These are phyloP conservation scores for Mortierella antarctica DNA, from an alignment of 192 early-diverging fungal species.

Conservation along the genomic window DNA sequence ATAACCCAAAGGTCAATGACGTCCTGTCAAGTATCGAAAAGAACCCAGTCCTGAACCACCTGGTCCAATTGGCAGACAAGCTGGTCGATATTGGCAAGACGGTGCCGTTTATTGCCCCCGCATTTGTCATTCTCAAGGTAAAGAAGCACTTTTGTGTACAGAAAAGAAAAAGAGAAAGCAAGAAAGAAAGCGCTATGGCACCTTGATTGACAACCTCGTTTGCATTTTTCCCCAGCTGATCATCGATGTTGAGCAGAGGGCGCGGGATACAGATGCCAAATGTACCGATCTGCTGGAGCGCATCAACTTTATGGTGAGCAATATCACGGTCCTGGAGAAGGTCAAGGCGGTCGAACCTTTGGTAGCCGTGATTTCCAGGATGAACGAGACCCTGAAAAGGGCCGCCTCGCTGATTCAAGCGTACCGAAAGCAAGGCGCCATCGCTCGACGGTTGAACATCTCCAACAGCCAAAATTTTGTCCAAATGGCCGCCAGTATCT, in stretches of 20 bases:
- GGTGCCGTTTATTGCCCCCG: conserved; percentile 63
- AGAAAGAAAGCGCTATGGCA: not conserved
- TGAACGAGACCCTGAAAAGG: conserved; percentile 56
- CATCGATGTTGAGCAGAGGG: conserved; percentile 61
- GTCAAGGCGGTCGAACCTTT: conserved; percentile 48
- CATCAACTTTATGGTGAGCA: conserved; percentile 66
- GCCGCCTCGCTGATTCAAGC: conserved; percentile 57
- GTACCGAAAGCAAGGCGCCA: conserved; percentile 61
- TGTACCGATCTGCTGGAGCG: conserved; percentile 65
- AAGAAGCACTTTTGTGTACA: not conserved
- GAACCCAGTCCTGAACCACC: conserved; percentile 37
- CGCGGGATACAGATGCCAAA: conserved; percentile 60
- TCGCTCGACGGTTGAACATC: conserved; percentile 61
- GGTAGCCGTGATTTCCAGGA: conserved; percentile 50
- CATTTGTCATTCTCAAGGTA: conserved; percentile 64
- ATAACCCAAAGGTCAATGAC: not conserved
- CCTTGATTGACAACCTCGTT: too few species aligned
- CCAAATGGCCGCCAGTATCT: conserved; percentile 47
- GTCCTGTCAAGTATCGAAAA: conserved; percentile 30
- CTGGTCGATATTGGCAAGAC: conserved; percentile 55
- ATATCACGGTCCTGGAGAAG: conserved; percentile 59
- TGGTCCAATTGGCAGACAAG: conserved; percentile 54
- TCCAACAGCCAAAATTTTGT: conserved; percentile 62
- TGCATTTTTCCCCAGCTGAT: conserved; percentile 40
- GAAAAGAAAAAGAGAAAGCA: not conserved